Evolutionary conservation across 2,329 filamentous ascomycete species (phyloP), one percentile per base, ranked within the genome.

Genomic region (Colletotrichum nymphaeae): DNA sequence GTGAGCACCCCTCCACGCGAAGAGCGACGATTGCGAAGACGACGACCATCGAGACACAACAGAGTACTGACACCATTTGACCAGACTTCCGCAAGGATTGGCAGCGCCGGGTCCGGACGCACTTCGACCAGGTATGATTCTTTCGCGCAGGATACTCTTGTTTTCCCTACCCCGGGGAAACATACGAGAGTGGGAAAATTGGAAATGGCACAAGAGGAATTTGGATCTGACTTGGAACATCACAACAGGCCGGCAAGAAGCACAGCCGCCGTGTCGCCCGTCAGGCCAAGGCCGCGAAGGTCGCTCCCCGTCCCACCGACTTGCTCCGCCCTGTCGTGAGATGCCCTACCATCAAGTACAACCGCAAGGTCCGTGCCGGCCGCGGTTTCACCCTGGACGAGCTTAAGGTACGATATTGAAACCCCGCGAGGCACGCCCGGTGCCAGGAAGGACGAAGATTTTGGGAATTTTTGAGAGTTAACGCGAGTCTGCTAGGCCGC

Each of bases 51-150:
- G 52, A 71, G 19, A 24, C 35, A 37, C 14, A 74, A 74, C 35
- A 42, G 14, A 42, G 69, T 76, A 84, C 87, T 87, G 81, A 86
- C 81, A 75, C 74, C 77, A 9, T 30, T 75, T 69, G 69, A 78
- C 76, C 83, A 97, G 94, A 98, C 87, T 98, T 98, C 94, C 95
- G 95, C 90, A 98, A 98, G 95, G 95, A 99, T 92, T 99, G 97
- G 97, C 95, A 98, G 89, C 94, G 95, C 90, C 94, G 95, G 89
- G 97, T 99, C 85, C 94, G 95, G 89, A 94, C 94, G 88, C 97
- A 99, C 92, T 99, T 99, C 90, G 95, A 99, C 91, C 97, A 98
- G 95, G 96, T 97, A 96, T 89, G 84, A 78, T 16, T 68, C 19
- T 32, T 52, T 55, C 16, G 30, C 59, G 56, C n/a, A 56, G 60